A percentile compares a stretch with the other conserved stretches of the same genome.
Evolutionary conservation across 805 yeast genomes (phyloP).

Genomic region (Barnettozyma pratensis): DNA sequence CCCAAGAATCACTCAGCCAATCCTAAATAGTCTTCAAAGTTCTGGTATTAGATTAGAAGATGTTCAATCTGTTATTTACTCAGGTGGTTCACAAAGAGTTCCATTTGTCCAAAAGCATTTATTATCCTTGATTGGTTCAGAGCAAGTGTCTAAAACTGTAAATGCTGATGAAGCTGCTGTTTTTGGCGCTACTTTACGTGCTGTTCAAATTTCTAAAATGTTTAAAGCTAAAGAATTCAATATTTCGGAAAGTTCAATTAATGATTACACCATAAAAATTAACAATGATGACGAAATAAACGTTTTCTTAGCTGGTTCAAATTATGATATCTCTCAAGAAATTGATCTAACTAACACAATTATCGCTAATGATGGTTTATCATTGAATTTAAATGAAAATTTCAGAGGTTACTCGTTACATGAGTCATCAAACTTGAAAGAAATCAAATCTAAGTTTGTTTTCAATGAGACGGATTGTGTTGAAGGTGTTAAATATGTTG

Average conservation of each 20-base stretch:
- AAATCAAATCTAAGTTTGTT: constrained; percentile 22
- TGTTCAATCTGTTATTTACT: constrained; percentile 63
- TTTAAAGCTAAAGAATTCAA: constrained; percentile 59
- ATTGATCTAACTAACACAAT: constrained; percentile 34
- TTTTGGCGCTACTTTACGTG: constrained; percentile 83
- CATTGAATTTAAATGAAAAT: constrained; percentile 32
- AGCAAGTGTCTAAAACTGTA: constrained; percentile 68
- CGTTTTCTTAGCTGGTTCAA: constrained; percentile 46
- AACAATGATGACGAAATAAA: constrained; percentile 24
- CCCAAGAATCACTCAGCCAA: constrained; percentile 47
- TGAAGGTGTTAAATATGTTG: constrained; percentile 32
- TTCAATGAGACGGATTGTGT: constrained; percentile 35
- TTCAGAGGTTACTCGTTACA: constrained; percentile 21
- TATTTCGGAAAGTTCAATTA: constrained; percentile 51
- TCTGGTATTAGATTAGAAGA: constrained; percentile 29
- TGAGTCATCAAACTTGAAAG: constrained; percentile 12
- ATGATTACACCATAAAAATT: constrained; percentile 38
- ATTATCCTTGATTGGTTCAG: constrained; percentile 49
- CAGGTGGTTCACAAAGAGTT: constrained; percentile 90
- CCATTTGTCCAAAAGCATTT: constrained; percentile 77
- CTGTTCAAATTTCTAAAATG: constrained; percentile 64
- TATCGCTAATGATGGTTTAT: constrained; percentile 26
- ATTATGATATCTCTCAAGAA: constrained; percentile 29
- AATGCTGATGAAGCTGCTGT: constrained; percentile 96
- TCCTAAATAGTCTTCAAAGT: constrained; percentile 42